Conservation (phyloP, 176 grass and related monocot species). For the Puccinellia tenuiflora region DNA sequence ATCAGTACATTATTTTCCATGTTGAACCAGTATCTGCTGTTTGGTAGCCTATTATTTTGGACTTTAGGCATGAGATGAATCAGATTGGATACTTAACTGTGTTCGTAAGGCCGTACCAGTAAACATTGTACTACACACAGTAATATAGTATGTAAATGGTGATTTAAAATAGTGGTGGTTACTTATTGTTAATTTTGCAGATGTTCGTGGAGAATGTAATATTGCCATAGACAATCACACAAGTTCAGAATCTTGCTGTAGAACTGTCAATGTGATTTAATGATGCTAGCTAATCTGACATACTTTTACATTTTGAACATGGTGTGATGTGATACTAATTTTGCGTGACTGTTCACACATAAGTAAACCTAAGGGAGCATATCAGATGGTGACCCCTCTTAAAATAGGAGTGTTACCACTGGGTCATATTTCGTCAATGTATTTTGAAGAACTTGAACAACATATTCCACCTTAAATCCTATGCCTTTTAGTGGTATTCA, state of each 20-base stretch:
- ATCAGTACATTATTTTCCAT: not conserved
- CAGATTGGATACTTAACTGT: not conserved
- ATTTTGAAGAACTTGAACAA: not conserved
- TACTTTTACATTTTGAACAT: slow-evolving; percentile 5
- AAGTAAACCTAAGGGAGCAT: not conserved
- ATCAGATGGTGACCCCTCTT: not conserved
- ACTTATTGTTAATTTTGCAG: not conserved
- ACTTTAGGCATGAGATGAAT: not conserved
- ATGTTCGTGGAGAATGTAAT: not conserved
- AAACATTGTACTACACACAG: not conserved
- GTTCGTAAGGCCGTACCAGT: not conserved
- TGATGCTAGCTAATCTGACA: slow-evolving; percentile 6
- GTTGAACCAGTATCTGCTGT: not conserved
- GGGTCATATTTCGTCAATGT: not conserved
- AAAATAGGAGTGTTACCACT: not conserved
- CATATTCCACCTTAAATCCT: not conserved
- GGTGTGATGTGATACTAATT: not conserved
- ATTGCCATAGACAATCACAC: not conserved
- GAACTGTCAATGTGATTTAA: not conserved
- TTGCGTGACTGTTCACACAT: not conserved
- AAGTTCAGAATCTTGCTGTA: not conserved
- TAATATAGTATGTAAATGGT: not conserved
- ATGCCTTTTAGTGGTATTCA: not conserved
- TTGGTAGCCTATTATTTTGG: not conserved
- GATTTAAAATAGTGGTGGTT: not conserved